Percentiles rank a stretch among this genome's conserved stretches.
Evolutionary conservation across 2,329 filamentous ascomycete species (phyloP).

Genomic region (Zasmidium angulare): DNA sequence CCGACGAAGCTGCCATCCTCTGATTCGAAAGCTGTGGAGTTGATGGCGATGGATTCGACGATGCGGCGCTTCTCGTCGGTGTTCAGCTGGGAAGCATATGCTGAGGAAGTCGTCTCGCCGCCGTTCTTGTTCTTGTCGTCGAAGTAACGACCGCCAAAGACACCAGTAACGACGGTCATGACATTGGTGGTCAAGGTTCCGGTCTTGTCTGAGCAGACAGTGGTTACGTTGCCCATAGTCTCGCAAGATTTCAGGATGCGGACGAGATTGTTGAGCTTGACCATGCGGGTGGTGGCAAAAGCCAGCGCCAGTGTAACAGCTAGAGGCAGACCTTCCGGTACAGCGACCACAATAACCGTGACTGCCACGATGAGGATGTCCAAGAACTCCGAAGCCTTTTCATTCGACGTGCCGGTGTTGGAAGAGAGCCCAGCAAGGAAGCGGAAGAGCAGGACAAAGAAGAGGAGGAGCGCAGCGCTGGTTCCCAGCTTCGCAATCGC

Average conservation of each 20-base stretch:
- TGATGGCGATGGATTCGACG: constrained; percentile 64
- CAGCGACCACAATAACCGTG: constrained; percentile 67
- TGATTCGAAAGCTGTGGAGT: constrained; percentile 69
- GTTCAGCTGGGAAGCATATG: constrained; percentile 55
- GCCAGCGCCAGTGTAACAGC: constrained; percentile 68
- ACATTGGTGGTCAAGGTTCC: constrained; percentile 72
- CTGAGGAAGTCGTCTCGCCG: constrained; percentile 51
- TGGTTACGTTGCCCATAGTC: constrained; percentile 70
- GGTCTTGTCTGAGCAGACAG: constrained; percentile 79
- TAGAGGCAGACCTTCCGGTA: constrained; percentile 65
- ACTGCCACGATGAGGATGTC: constrained; percentile 64
- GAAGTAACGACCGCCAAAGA: constrained; percentile 55
- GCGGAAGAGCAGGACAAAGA: constrained; percentile 81
- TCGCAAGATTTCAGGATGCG: constrained; percentile 66
- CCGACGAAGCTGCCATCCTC: constrained; percentile 69
- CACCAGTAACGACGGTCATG: constrained; percentile 74
- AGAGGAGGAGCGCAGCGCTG: constrained; percentile 73
- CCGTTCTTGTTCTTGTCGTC: constrained; percentile 38
- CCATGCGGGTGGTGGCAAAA: constrained; percentile 66
- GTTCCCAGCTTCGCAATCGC: constrained; percentile 77
- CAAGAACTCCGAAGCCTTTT: constrained; percentile 72
- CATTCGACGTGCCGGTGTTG: constrained; percentile 56
- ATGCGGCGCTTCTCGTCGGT: constrained; percentile 56
- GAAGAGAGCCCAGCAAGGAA: constrained; percentile 69
- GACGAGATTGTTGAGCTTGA: constrained; percentile 70